Evolutionary conservation across 1,139 yeast species (phyloP), one percentile per base, ranked within the genome.

Genomic region (Candida frijolesensis): DNA sequence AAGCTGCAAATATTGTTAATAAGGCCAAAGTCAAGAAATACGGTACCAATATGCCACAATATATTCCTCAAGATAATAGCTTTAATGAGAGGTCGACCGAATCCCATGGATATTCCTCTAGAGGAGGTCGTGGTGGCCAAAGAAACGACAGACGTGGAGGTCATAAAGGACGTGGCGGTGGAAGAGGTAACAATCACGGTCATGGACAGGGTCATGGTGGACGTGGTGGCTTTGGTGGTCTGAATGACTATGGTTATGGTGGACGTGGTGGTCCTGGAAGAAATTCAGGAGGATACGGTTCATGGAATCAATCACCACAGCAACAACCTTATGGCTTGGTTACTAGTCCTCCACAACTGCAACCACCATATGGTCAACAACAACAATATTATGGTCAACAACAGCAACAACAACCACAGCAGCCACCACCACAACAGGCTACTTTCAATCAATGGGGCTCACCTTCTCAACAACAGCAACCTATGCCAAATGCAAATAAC

Each of bases 1-100:
- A 82, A 34, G 94, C 92, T 0, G 78, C 85, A 9, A 83, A 84
- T 53, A 64, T 76, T 35, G 47, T 76, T 22, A 51, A 55, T 2
- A 70, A 67, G 48, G 71, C 74, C 1, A 72, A 71, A 53, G 43
- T 50, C 7, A 61, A 65, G 43, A 64, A 62, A 46, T 63, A 63
- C 49, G 71, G 67, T n/a, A 54, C 63, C 76, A 54, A 60, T 64
- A 53, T 56, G 37, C 61, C 65, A 22, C 55, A 60, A 11, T 58
- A 57, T 33, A 57, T 50, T 55, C 63, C 57, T 44, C 65, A 58
- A 48, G 54, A 58, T 46, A 44, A 54, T 15, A 52, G 54, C 33
- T 50, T 53, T 42, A 48, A 53, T 42, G 59, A 59, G 33, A 56
- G 50, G 51, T 47, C 54, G 11, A 29, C 25, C 12, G 37, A 33